Evolutionary conservation across 2,329 filamentous ascomycete species (phyloP), one percentile per base, ranked within the genome.

Genomic region (Neurospora crassa): DNA sequence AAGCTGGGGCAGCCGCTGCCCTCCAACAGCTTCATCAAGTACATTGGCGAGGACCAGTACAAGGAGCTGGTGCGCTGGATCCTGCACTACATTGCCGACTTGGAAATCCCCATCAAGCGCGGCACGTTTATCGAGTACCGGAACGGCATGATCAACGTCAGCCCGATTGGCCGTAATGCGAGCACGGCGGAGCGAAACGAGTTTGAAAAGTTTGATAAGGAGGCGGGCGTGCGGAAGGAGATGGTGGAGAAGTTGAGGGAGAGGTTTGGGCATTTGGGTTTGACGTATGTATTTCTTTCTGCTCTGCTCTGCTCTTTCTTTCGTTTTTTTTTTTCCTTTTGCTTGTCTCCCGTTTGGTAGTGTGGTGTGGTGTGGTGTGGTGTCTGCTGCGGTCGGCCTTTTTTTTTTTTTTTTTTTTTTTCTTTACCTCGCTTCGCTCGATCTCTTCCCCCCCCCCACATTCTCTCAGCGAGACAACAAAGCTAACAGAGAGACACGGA

Each of bases 131-230:
- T 96, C 80, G 92, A 96, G 86, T 96, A 94, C 86, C 87, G 93
- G 78, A 95, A 95, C 81, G 93, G 93, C 83, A 96, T 96, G 93
- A 88, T 96, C 84, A 96, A 96, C 81, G 86, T 96, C 76, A 90
- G 87, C 73, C 93, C 93, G 73, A 86, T 96, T 76, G 93, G 96
- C 73, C 89, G 96, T 76, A 98, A 97, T 80, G 95, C 95, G 59
- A 92, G 87, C 78, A 85, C 86, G 71, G 83, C 90, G 78, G 95
- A 99, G 87, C 87, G 96, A 74, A 85, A 90, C 78, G 93, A 92
- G 74, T 99, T 92, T 78, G 87, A 97, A 83, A 85, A 85, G 70
- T 97, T 90, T 80, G 96, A 98, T 82, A 87, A 91, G 79, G 84
- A 89, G 79, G 88, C 94, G 81, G 89, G 91, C 77, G 87, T 97